phyloP scores from a whole-genome alignment of 2,329 filamentous ascomycete species.

The Cytospora piceae region DNA sequence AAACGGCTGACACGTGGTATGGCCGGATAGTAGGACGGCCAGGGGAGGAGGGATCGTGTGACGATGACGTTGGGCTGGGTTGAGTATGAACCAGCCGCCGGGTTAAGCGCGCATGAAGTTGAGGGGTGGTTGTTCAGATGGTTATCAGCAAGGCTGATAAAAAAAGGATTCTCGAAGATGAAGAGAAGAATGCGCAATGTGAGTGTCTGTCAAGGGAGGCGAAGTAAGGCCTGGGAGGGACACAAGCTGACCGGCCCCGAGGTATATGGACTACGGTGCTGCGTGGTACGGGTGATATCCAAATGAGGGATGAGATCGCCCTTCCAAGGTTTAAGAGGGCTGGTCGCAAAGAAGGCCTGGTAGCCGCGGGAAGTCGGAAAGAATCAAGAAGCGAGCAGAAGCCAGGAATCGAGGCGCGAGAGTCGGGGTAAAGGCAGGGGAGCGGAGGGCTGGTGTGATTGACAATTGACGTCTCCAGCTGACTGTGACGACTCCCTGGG shows the following conservation, averaged over 20 bases:
- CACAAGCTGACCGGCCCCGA: constrained; percentile 11
- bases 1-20: constrained; percentile 24
- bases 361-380: constrained; percentile 20
- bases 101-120: constrained; percentile 22
- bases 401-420: constrained; percentile 22
- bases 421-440: constrained; percentile 25
- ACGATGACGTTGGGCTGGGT: constrained; percentile 29
- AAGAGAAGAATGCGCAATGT: constrained; percentile 14
- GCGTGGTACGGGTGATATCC: constrained; percentile 2
- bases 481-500: constrained; percentile 21
- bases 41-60: constrained; percentile 30
- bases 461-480: constrained; percentile 8
- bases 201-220: constrained; percentile 15
- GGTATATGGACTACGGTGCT: constrained; percentile 9
- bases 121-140: constrained; percentile 13
- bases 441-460: constrained; percentile 20
- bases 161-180: not conserved
- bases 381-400: constrained; percentile 22
- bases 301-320: constrained; percentile 22
- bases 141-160: constrained; percentile 14
- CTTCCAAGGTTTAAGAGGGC: constrained; percentile 22
- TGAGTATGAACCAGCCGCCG: constrained; percentile 16
- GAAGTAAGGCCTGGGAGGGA: constrained; percentile 20
- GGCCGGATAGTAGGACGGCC: constrained; percentile 23
- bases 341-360: constrained; percentile 17